phyloP scores from a whole-genome alignment of 805 yeast genomes.

The Wickerhamiella azymoides region DNA sequence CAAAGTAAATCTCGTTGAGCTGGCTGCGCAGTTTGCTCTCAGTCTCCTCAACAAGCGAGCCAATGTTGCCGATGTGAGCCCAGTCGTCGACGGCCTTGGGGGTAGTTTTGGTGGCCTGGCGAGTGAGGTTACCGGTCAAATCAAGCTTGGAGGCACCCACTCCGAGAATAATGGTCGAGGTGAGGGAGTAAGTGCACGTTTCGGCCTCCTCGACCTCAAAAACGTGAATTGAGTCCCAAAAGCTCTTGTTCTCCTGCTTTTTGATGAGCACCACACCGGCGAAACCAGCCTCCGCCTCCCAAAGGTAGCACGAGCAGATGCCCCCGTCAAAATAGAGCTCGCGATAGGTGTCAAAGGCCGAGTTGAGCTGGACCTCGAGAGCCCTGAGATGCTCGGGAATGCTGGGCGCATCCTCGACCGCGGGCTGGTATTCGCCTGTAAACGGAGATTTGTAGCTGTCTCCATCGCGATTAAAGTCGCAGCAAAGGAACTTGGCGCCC shows the following conservation, averaged over 20 bases:
- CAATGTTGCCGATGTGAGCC: conserved; percentile 76
- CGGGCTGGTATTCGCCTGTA: conserved; percentile 55
- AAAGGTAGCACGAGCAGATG: conserved; percentile 69
- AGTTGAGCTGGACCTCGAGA: conserved; percentile 71
- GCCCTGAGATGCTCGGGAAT: conserved; percentile 57
- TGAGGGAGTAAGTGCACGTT: conserved; percentile 47
- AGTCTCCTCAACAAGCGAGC: conserved; percentile 71
- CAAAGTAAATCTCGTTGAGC: conserved; percentile 88
- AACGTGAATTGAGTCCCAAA: conserved; percentile 93
- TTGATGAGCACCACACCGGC: conserved; percentile 87
- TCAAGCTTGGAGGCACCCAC: conserved; percentile 30
- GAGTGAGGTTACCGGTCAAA: conserved; percentile 70
- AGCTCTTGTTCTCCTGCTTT: conserved; percentile 29
- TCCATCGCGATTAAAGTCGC: conserved; percentile 93
- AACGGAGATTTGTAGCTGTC: conserved; percentile 88
- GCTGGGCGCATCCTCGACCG: conserved; percentile 43
- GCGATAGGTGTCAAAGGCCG: conserved; percentile 81
- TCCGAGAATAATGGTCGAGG: conserved; percentile 62
- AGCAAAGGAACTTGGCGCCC: conserved; percentile 55
- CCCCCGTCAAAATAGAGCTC: conserved; percentile 96
- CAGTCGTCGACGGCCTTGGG: conserved; percentile 32
- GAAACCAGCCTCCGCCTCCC: conserved; percentile 77
- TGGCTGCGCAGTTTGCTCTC: conserved; percentile 77
- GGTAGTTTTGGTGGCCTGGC: conserved; percentile 52
- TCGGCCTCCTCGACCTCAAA: conserved; percentile 46